Evolutionary conservation across 2,329 filamentous ascomycete genomes (phyloP), one percentile per base, ranked within the genome.

Genomic region (Trichocomaceae sp.): DNA sequence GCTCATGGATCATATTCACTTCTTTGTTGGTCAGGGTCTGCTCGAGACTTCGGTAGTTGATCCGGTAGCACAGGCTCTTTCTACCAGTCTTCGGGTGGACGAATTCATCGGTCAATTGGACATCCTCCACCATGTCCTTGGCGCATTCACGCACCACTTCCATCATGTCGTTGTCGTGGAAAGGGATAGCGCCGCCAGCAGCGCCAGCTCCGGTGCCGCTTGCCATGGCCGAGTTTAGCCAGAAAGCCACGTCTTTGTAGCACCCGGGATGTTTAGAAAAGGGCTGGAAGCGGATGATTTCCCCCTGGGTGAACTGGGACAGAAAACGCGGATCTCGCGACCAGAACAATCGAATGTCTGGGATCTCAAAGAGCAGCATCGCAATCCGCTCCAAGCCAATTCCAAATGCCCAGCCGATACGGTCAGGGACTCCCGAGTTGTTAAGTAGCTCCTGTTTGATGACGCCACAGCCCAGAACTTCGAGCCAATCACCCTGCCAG

Each of bases 101-200:
- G 70, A 97, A 99, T 68, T 89, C 82, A 72, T 97, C 93, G 51
- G 89, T 83, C 26, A 95, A 77, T 58, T 77, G 79, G 50, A 97
- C 92, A 69, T 96, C 90, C 73, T 99, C 93, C 35, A 93, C 90
- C 20, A 84, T 73, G 69, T 95, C 88, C 50, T 90, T 91, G 9
- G 84, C 88, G 47, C 92, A 79, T 62, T 85, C 85, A 61, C 93
- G 84, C 17, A 96, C 88, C 55, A 96, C 81, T 73, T 97, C 93
- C 92, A 97, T 97, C 50, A 97, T 78, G 71, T 99, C 93, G 72
- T 97, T 97, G 69, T 95, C 91, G 70, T 97, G 92, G 67, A 96
- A 90, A 3, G 72, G 65, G 17, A 70, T 59, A 23, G 67, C 62
- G 31, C 73, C 71, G 47, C 71, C 68, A 22, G 70, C 66, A 39